phyloP scores from a whole-genome alignment of 2,329 filamentous ascomycete species.

The Apiospora pterosperma region DNA sequence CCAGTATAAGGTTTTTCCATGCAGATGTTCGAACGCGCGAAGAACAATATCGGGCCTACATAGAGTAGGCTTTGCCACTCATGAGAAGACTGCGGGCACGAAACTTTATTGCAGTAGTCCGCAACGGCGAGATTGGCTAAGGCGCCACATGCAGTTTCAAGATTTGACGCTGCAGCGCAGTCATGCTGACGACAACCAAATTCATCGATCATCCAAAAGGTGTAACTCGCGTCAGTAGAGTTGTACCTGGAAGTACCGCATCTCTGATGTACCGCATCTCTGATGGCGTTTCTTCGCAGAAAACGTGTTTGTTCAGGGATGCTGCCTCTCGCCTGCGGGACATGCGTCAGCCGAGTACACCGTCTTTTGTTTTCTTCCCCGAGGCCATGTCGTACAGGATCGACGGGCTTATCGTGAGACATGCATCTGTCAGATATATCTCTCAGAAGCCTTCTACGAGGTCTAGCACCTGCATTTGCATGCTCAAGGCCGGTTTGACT shows the following conservation, averaged over 20 bases:
- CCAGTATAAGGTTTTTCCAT: constrained; percentile 5
- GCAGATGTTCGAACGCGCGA: constrained; percentile 3
- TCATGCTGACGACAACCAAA: neutral
- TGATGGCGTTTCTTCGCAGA: neutral
- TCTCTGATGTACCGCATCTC: neutral
- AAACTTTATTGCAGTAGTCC: constrained; percentile 1
- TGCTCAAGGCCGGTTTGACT: neutral
- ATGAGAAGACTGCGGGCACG: neutral
- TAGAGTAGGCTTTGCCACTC: neutral
- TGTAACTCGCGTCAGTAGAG: neutral
- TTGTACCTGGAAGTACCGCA: neutral
- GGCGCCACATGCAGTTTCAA: constrained; percentile 7
- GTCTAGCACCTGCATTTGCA: neutral
- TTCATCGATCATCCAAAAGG: constrained; percentile 2
- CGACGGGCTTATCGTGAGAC: neutral
- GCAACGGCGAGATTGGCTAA: constrained; percentile 2
- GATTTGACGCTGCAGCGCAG: neutral
- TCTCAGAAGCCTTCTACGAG: neutral
- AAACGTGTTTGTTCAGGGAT: neutral
- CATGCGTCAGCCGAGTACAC: constrained; percentile 1
- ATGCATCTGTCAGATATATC: constrained; percentile 2
- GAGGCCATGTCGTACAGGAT: neutral
- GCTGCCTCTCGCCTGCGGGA: neutral
- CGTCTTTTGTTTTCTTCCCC: neutral
- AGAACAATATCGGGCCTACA: constrained; percentile 3